These are phyloP conservation scores for Xylaria grammica DNA, from an alignment of 495 filamentous ascomycete genomes.

Conservation along the genomic window DNA sequence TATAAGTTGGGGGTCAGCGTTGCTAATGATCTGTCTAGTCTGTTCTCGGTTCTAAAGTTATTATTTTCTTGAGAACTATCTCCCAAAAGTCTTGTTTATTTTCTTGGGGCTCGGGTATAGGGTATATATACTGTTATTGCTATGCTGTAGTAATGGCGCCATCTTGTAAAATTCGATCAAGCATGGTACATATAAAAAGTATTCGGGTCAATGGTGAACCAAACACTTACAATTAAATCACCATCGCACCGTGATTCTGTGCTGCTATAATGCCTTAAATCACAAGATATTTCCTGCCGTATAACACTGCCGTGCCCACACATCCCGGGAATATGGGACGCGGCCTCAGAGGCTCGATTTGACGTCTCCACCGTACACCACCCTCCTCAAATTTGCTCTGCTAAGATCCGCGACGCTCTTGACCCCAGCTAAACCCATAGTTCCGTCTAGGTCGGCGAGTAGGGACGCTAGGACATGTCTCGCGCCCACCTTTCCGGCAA, in stretches of 20 bases:
- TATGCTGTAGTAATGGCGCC: too few species aligned
- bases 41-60: neutral
- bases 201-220: too few species aligned
- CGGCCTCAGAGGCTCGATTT: constrained; percentile 35
- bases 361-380: constrained; percentile 59
- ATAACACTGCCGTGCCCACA: too few species aligned
- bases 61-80: neutral
- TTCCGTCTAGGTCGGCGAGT: constrained; percentile 31
- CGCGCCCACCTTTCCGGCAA: constrained; percentile 62
- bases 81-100: neutral
- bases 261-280: neutral
- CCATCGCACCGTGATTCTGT: neutral
- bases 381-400: constrained; percentile 54
- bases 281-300: neutral
- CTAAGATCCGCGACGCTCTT: constrained; percentile 58
- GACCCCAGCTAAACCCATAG: constrained; percentile 30
- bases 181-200: too few species aligned
- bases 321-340: neutral
- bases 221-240: too few species aligned
- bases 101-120: too few species aligned
- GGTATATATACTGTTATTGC: too few species aligned
- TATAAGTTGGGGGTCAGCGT: neutral
- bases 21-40: neutral
- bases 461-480: constrained; percentile 32
- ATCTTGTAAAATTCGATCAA: too few species aligned